Conservation (phyloP, 805 yeast genomes). For the Kazachstania africana region DNA sequence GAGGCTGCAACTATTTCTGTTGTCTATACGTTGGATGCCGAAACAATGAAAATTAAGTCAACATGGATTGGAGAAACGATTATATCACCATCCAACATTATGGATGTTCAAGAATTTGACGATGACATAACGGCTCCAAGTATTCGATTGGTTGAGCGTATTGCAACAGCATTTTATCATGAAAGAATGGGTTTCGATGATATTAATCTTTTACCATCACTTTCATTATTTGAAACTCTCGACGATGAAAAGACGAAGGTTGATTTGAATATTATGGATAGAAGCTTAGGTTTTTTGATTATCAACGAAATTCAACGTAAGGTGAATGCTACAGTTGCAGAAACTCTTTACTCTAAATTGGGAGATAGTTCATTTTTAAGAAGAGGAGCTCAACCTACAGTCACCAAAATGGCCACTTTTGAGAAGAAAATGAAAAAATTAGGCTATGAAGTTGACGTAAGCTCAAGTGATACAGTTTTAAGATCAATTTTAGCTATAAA, state of each 20-base stretch:
- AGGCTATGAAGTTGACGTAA: conserved; percentile 61
- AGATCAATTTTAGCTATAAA: conserved; percentile 54
- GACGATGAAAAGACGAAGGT: conserved; percentile 77
- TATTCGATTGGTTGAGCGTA: conserved; percentile 9
- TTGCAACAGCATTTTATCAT: conserved; percentile 18
- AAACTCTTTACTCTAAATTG: conserved; percentile 56
- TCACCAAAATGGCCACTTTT: conserved; percentile 70
- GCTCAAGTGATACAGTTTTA: conserved; percentile 59
- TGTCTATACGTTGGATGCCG: conserved; percentile 66
- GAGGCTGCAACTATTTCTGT: conserved; percentile 63
- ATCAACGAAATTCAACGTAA: conserved; percentile 68
- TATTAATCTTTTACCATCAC: conserved; percentile 23
- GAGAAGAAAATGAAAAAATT: conserved; percentile 55
- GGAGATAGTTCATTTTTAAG: conserved; percentile 79
- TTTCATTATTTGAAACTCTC: conserved; percentile 63
- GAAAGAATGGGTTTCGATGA: conserved; percentile 13
- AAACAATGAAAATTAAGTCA: conserved; percentile 58
- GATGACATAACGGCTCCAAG: conserved; percentile 9
- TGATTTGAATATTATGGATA: conserved; percentile 60
- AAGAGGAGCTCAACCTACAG: conserved; percentile 76
- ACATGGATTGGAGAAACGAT: conserved; percentile 67
- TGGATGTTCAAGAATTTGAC: conserved; percentile 14
- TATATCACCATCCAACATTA: conserved; percentile 41
- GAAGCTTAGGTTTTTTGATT: conserved; percentile 42
- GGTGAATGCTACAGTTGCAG: conserved; percentile 80